phyloP scores from a whole-genome alignment of 2,329 filamentous ascomycete species.

The Hirsutella thompsonii region DNA sequence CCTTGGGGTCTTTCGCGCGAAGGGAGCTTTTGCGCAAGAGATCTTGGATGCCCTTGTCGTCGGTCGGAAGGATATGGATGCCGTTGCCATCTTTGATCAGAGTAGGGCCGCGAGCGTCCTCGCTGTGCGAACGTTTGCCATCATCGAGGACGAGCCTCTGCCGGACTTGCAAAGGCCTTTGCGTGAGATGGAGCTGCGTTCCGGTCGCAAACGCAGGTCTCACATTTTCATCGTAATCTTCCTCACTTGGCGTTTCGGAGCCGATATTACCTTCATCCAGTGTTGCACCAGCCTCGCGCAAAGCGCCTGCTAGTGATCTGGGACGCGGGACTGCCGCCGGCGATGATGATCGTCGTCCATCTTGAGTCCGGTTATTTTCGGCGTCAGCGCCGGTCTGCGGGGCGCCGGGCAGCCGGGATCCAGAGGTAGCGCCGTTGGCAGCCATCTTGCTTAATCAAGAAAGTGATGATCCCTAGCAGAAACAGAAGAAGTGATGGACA shows the following conservation, averaged over 20 bases:
- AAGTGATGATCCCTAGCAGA: no score
- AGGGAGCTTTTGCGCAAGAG: constrained; percentile 13
- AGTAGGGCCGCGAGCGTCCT: not conserved
- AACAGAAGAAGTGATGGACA: no score
- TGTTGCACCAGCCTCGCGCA: constrained; percentile 12
- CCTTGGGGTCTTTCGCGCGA: constrained; percentile 9
- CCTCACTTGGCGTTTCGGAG: constrained; percentile 30
- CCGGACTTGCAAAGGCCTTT: not conserved
- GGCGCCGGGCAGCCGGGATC: not conserved
- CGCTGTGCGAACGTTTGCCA: not conserved
- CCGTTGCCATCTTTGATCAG: constrained; percentile 12
- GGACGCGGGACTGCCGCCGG: constrained; percentile 4
- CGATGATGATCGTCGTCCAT: constrained; percentile 1
- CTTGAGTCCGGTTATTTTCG: not conserved
- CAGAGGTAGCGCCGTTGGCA: not conserved
- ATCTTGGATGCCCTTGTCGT: constrained; percentile 16
- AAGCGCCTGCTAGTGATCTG: constrained; percentile 14
- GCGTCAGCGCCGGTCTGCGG: not conserved
- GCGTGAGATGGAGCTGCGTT: not conserved
- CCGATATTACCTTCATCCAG: constrained; percentile 8
- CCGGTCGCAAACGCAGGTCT: constrained; percentile 12
- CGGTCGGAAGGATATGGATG: constrained; percentile 14
- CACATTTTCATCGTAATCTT: constrained; percentile 29
- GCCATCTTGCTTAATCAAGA: not conserved
- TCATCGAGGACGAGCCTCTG: not conserved